Base-by-base conservation (phyloP, 2,329 filamentous ascomycete species). In the Ascochyta pisi region DNA sequence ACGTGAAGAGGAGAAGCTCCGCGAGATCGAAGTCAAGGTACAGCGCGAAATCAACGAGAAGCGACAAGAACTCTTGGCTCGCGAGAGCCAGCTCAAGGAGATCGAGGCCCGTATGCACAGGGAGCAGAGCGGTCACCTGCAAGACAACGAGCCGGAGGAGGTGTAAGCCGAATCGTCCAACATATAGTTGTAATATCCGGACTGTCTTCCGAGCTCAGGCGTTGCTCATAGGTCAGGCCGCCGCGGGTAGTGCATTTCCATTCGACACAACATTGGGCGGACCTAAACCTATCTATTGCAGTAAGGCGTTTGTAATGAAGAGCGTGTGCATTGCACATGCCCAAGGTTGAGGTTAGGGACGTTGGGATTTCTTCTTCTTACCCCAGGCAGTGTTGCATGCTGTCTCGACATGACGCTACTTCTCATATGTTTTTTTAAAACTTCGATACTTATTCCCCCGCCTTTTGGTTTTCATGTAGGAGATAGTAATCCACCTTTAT, bases 21-120 rank as follows among this genome's bases (percentile, higher is more conserved):
- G 95, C 79, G 95, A 99, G 83, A 98, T 99, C 77, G 95, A 99
- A 78, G 84, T 97, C 83, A 99, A 99, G 89, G 95, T 99, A 62
- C 95, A 99, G 83, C 91, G 95, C 76, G 95, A 99, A 81, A 99
- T 99, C 83, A 96, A 97, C 82, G 95, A 98, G 86, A 99, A 99
- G 87, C 89, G 95, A 82, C 95, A 99, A 82, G 95, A 99, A 81
- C 86, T 99, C 61, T 78, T 99, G 79, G 95, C 95, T 64, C 92
- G 95, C 78, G 95, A 99, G 83, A 96, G 92, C 73, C 95, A 99
- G 82, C 87, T 99, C 70, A 94, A 95, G 80, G 95, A 99, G 84
- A 97, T 99, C 76, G 94, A 98, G 81, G 94, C 93, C 62, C 90
- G 94, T 74, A 97, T 98, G 94, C 89, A 93, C 75, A 88, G 93